These are phyloP conservation scores for Backusella macrospora DNA, from an alignment of 192 early-diverging fungal species.

Conservation along the genomic window DNA sequence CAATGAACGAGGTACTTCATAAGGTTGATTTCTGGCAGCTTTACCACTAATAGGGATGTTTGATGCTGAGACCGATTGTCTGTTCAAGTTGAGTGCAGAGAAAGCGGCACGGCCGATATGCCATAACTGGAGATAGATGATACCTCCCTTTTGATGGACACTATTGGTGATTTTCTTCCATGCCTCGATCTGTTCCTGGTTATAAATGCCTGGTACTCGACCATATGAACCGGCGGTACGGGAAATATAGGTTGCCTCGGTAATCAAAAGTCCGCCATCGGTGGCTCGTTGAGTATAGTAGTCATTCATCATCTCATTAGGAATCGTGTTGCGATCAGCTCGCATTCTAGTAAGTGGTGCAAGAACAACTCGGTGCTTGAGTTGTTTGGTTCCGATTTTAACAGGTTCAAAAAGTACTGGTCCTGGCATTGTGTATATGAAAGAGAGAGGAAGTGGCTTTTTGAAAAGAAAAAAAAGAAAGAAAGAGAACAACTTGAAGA, in stretches of 20 bases:
- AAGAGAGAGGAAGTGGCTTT: not conserved
- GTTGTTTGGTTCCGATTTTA: not conserved
- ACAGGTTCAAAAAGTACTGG: conserved; percentile 23
- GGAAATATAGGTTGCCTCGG: conserved; percentile 15
- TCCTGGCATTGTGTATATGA: not conserved
- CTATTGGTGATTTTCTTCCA: conserved; percentile 59
- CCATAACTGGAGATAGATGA: conserved; percentile 63
- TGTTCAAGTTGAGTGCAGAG: not conserved
- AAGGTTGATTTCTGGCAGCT: not conserved
- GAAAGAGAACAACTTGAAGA: no score
- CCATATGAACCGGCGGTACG: conserved; percentile 14
- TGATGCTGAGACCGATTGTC: conserved; percentile 23
- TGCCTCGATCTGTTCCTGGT: conserved; percentile 40
- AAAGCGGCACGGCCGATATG: conserved; percentile 24
- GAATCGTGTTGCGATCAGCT: conserved; percentile 1
- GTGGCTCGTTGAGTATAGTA: conserved; percentile 11
- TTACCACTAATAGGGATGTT: conserved; percentile 10
- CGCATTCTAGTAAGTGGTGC: conserved; percentile 24
- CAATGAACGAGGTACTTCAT: conserved; percentile 58
- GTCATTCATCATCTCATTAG: not conserved
- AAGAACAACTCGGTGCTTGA: conserved; percentile 31
- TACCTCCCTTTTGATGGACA: conserved; percentile 58
- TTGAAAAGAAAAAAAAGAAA: not conserved
- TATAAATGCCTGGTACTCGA: conserved; percentile 41
- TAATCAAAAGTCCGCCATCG: conserved; percentile 17